Conservation (phyloP, 1,284 basidiomycete genomes). For the Golubevia pallescens region DNA sequence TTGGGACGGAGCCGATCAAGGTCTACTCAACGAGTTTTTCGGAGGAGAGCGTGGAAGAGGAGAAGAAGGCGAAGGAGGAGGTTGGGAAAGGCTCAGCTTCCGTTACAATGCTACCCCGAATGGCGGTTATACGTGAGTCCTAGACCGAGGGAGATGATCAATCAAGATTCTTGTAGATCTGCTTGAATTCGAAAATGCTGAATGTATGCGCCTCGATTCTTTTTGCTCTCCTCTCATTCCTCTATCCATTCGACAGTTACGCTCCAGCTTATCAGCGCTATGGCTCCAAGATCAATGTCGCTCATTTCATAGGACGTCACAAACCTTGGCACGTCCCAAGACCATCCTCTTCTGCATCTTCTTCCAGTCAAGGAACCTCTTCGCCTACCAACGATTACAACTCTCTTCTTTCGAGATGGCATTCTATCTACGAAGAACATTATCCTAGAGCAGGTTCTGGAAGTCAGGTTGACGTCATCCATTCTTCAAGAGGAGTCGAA, state of each 20-base stretch:
- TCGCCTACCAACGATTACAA: conserved; percentile 20
- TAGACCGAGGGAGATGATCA: conserved; percentile 5
- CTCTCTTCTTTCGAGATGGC: conserved; percentile 34
- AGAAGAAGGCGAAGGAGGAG: conserved; percentile 67
- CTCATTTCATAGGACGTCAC: conserved; percentile 91
- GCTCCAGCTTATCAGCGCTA: conserved; percentile 93
- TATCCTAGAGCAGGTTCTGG: conserved; percentile 24
- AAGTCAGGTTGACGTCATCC: conserved; percentile 35
- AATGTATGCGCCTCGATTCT: background rate
- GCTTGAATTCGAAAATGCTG: background rate
- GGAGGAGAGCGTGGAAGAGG: conserved; percentile 67
- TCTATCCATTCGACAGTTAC: conserved; percentile 69
- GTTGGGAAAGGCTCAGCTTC: conserved; percentile 85
- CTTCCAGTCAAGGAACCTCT: too few relatives aligned
- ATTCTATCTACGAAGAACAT: conserved; percentile 33
- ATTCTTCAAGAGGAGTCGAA: conserved; percentile 42
- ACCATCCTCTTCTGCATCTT: too few relatives aligned
- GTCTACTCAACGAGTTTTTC: conserved; percentile 89
- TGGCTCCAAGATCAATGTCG: conserved; percentile 81
- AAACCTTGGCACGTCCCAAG: conserved; percentile 79
- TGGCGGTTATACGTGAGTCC: conserved; percentile 88
- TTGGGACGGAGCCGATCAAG: conserved; percentile 98
- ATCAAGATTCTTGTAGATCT: background rate
- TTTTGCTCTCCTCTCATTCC: background rate
- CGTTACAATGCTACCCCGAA: conserved; percentile 94